phyloP scores from a whole-genome alignment of 176 grass and related monocot genomes.

The Carex myosuroides region DNA sequence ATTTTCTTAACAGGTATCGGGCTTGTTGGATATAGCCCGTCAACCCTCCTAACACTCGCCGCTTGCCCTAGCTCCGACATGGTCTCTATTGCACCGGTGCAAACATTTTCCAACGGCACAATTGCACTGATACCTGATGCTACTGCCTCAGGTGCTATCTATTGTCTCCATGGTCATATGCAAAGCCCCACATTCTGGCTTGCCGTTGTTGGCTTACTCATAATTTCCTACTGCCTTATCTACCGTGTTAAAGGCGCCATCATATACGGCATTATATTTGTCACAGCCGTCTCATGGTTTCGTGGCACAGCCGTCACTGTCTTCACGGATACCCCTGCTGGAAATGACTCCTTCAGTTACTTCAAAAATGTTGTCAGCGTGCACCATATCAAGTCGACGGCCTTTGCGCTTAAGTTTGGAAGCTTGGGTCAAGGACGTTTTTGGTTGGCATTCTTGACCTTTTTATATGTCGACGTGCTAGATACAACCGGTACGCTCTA shows the following conservation, averaged over 20 bases:
- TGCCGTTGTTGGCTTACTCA: conserved; percentile 39
- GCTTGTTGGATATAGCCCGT: conserved; percentile 53
- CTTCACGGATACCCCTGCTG: conserved; percentile 47
- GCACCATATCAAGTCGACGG: conserved; percentile 40
- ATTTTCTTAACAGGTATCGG: conserved; percentile 36
- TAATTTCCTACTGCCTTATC: conserved; percentile 46
- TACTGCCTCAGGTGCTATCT: conserved; percentile 13
- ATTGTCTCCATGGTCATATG: conserved; percentile 48
- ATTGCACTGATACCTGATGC: conserved; percentile 9
- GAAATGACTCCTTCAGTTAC: conserved; percentile 47
- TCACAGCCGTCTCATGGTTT: conserved; percentile 54
- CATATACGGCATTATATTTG: conserved; percentile 73
- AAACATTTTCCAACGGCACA: conserved; percentile 19
- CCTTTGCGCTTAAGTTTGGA: conserved; percentile 38
- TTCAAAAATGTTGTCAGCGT: conserved; percentile 53
- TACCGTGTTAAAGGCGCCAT: conserved; percentile 46
- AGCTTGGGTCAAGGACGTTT: conserved; percentile 31
- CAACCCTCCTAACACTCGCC: conserved; percentile 56
- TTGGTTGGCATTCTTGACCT: conserved; percentile 43
- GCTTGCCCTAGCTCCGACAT: conserved; percentile 55
- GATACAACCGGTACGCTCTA: conserved; percentile 65
- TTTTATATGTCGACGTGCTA: conserved; percentile 63
- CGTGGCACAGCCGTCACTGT: conserved; percentile 46
- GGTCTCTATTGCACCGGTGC: conserved; percentile 31
- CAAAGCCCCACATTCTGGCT: conserved; percentile 75